These are phyloP conservation scores for Cucurbita ficifolia DNA, from an alignment of 306 rosid genomes.

Conservation along the genomic window DNA sequence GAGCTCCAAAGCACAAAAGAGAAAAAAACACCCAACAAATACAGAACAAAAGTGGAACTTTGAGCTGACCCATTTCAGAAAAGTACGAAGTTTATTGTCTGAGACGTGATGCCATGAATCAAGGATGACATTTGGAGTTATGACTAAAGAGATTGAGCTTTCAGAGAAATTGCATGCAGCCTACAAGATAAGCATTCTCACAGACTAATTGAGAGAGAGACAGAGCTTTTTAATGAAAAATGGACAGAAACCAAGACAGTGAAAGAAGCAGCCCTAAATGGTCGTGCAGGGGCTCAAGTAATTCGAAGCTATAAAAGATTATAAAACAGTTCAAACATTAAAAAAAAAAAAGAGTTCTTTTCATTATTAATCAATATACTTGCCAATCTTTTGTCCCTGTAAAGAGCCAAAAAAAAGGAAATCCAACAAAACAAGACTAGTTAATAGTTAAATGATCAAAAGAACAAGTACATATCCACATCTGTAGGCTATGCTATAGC, in stretches of 20 bases:
- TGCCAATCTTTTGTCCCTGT: background rate
- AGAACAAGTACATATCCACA: background rate
- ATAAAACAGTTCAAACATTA: background rate
- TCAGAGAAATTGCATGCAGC: constrained; percentile 13
- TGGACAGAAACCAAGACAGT: background rate
- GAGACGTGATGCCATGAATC: constrained; percentile 4
- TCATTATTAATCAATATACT: background rate
- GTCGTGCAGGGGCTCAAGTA: background rate
- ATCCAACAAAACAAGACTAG: background rate
- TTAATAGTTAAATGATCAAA: background rate
- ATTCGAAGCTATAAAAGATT: background rate
- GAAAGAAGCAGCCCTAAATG: constrained; percentile 1
- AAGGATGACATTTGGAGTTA: constrained; percentile 16
- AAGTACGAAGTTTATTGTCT: background rate
- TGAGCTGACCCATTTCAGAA: constrained; percentile 37
- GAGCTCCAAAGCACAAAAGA: constrained; percentile 23
- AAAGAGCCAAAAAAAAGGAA: background rate
- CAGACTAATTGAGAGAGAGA: constrained; percentile 9
- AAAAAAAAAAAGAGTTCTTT: background rate
- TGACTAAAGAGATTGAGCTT: constrained; percentile 10
- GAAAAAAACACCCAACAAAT: constrained; percentile 24
- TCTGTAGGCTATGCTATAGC: too few species aligned
- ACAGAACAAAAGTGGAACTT: constrained; percentile 14
- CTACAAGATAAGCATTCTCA: constrained; percentile 16
- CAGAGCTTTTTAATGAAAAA: background rate